Base-by-base conservation (phyloP, 169 alveolate genomes). In the Cryptosporidium parvum region DNA sequence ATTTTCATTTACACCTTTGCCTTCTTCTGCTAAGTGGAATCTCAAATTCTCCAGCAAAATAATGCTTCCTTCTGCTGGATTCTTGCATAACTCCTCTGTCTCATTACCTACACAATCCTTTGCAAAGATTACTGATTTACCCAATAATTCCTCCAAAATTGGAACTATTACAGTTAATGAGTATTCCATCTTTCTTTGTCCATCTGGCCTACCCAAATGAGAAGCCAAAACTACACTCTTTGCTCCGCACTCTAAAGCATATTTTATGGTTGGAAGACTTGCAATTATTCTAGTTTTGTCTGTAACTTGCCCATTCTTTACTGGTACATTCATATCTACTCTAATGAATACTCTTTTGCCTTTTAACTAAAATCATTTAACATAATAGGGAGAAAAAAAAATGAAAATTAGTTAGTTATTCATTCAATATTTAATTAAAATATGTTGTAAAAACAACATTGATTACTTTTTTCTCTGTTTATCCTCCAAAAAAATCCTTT, bases 141-240 rank as follows among this genome's bases (percentile, higher is more conserved):
- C 95, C 69, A 97, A 85, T 31, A 95, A 91, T 56, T 92, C 96
- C 70, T 94, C 96, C 12, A 98, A 94, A 35, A 93, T 95, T 31
- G 95, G 96, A 7, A 95, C 99, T 1, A 98, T 97, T 16, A 98
- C 98, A 37, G 84, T 86, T 86, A 98, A 87, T n/a, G 99, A 94
- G 94, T 92, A 94, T 91, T 97, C 96, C 59, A 85, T 93, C 69
- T 93, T 95, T 72, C 94, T 94, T 51, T 89, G 70, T 18, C 99
- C 99, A 85, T 98, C 97, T 6, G 99, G 99, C 69, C 99, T 94
- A 16, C 99, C 99, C 59, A 97, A 93, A 91, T 98, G 99, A 12
- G 99, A 95, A 96, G 97, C 96, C 62, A 98, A 87, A 6, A 98
- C 96, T 39, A 98, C 94, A 33, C 97, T 85, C 67, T 95, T 93